Percentiles rank a stretch among this genome's conserved stretches.
Evolutionary conservation across 768 basidiomycete genomes (phyloP).

Genomic region (Coprinopsis sp.): DNA sequence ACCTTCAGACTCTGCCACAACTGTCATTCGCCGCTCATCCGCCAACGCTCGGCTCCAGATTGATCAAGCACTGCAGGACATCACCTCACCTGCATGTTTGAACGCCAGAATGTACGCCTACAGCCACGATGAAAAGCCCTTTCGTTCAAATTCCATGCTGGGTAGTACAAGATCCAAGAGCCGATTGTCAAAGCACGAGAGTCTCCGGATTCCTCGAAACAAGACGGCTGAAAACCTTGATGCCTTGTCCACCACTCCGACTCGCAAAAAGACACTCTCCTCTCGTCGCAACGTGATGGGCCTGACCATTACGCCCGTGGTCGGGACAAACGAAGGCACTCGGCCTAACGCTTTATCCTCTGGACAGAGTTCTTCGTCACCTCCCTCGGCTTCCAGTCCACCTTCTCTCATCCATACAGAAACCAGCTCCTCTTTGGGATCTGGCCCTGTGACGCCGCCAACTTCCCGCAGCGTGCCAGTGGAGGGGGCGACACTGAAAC

Average conservation of each 20-base stretch:
- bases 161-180: constrained; percentile 59
- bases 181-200: constrained; percentile 63
- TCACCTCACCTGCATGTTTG: constrained; percentile 71
- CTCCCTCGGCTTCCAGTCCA: constrained; percentile 18
- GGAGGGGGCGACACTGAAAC: constrained; percentile 20
- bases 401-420: constrained; percentile 6
- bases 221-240: constrained; percentile 41
- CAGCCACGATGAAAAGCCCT: constrained; percentile 58
- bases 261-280: constrained; percentile 19
- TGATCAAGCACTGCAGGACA: constrained; percentile 75
- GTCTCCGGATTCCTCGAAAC: constrained; percentile 59
- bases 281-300: constrained; percentile 28
- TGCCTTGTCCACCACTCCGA: constrained; percentile 23
- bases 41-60: constrained; percentile 61
- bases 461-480: not conserved
- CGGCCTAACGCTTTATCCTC: not conserved
- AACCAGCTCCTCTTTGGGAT: not conserved
- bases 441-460: not conserved
- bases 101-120: constrained; percentile 64
- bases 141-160: constrained; percentile 56
- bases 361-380: not conserved
- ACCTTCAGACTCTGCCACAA: constrained; percentile 48
- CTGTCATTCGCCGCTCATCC: constrained; percentile 66
- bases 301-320: constrained; percentile 31
- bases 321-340: constrained; percentile 14